Evolutionary conservation across 176 grass and related monocot species (phyloP).

Genomic region (Raddia distichophylla): DNA sequence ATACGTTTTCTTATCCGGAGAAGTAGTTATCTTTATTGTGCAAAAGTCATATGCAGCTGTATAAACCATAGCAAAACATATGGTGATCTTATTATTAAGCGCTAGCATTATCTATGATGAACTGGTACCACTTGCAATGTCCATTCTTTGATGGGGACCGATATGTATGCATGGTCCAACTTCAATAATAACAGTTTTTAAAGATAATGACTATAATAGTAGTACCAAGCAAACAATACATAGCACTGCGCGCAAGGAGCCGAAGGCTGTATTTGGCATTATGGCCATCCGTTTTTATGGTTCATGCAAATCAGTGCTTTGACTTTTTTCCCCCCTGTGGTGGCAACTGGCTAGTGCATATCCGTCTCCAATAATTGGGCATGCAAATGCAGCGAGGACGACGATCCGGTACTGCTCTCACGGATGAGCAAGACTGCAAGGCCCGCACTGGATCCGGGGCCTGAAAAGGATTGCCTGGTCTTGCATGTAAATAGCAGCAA

Average conservation of each 20-base stretch:
- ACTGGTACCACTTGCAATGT: not conserved
- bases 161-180: not conserved
- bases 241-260: too few relatives aligned
- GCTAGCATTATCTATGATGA: not conserved
- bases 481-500: not conserved
- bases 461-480: not conserved
- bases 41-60: too few relatives aligned
- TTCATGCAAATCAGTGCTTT: not conserved
- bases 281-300: not conserved
- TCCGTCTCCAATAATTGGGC: conserved; percentile 30
- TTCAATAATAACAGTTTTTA: not conserved
- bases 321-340: not conserved
- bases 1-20: too few relatives aligned
- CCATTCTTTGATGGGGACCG: too few relatives aligned
- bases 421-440: not conserved
- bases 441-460: not conserved
- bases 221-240: not conserved
- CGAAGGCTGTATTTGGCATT: too few relatives aligned
- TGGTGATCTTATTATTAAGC: too few relatives aligned
- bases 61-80: too few relatives aligned
- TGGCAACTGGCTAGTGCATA: not conserved
- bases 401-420: not conserved
- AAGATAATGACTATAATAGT: too few relatives aligned
- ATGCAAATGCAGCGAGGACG: not conserved
- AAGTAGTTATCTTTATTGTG: too few relatives aligned